These are phyloP conservation scores for Fomitopsis serialis DNA, from an alignment of 768 basidiomycete genomes.

Conservation along the genomic window DNA sequence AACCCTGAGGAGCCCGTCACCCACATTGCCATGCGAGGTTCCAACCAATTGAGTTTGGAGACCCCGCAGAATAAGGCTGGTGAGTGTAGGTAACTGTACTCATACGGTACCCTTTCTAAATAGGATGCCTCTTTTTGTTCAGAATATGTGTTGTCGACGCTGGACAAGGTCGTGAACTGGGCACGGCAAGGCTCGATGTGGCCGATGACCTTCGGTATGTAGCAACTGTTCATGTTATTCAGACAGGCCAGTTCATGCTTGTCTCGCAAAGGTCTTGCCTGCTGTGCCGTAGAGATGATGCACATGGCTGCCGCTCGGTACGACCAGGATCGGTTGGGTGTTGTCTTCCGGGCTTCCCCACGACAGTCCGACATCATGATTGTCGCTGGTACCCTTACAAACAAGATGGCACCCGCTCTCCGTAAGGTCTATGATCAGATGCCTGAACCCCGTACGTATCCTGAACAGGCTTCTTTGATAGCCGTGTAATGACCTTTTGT, in stretches of 20 bases:
- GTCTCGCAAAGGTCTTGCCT: constrained; percentile 68
- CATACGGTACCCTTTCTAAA: too few species aligned
- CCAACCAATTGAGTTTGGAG: constrained; percentile 82
- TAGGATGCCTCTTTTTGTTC: too few species aligned
- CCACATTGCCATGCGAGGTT: constrained; percentile 66
- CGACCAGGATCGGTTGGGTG: constrained; percentile 95
- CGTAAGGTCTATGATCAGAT: constrained; percentile 98
- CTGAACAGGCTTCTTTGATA: background rate
- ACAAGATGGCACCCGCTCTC: constrained; percentile 99
- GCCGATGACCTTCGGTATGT: constrained; percentile 93
- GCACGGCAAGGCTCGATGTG: constrained; percentile 97
- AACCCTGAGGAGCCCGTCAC: constrained; percentile 55
- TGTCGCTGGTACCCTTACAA: constrained; percentile 96
- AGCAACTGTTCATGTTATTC: background rate
- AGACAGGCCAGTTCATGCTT: background rate
- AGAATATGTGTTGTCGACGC: constrained; percentile 96
- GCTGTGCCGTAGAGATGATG: constrained; percentile 99
- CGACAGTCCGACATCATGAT: constrained; percentile 99
- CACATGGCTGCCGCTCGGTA: constrained; percentile 99
- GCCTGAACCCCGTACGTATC: constrained; percentile 84
- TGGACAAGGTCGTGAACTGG: constrained; percentile 98
- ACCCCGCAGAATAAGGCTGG: constrained; percentile 88
- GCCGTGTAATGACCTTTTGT: background rate
- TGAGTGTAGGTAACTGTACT: too few species aligned
- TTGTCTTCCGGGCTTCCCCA: constrained; percentile 98